Conservation (phyloP, 1,284 basidiomycete genomes). For the Gymnopus androsaceus region DNA sequence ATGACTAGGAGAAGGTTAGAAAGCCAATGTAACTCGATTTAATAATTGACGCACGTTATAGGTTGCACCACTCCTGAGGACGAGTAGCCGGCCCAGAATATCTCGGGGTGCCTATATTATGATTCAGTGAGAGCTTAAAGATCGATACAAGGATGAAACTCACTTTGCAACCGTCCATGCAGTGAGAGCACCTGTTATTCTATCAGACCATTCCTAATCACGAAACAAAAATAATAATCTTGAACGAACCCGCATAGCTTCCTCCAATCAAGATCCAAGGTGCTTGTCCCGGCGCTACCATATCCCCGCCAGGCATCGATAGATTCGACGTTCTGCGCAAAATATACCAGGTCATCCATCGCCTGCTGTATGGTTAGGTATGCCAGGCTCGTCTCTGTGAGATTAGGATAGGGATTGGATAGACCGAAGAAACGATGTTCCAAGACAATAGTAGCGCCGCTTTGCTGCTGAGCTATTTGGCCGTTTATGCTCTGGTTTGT, state of each 20-base stretch:
- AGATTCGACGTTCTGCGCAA: slow-evolving; percentile 65
- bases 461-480: slow-evolving; percentile 65
- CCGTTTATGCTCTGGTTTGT: slow-evolving; percentile 69
- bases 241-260: slow-evolving; percentile 68
- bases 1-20: slow-evolving; percentile 39
- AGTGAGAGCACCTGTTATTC: background rate
- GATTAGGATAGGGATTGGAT: slow-evolving; percentile 58
- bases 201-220: background rate
- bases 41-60: slow-evolving; percentile 41
- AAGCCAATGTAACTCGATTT: slow-evolving; percentile 22
- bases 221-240: slow-evolving; percentile 54
- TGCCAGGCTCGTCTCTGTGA: slow-evolving; percentile 56
- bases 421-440: slow-evolving; percentile 52
- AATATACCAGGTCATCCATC: slow-evolving; percentile 71
- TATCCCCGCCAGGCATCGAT: slow-evolving; percentile 66
- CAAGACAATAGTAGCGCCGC: slow-evolving; percentile 59
- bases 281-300: slow-evolving; percentile 33
- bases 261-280: slow-evolving; percentile 53
- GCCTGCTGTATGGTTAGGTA: slow-evolving; percentile 71
- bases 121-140: too few species aligned
- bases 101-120: slow-evolving; percentile 53
- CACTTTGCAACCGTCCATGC: too few species aligned
- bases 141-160: background rate
- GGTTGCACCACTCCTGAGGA: slow-evolving; percentile 77
- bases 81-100: slow-evolving; percentile 70